Evolutionary conservation across 139 green algal species (phyloP).

Genomic region (Astrephomene gubernaculifera): DNA sequence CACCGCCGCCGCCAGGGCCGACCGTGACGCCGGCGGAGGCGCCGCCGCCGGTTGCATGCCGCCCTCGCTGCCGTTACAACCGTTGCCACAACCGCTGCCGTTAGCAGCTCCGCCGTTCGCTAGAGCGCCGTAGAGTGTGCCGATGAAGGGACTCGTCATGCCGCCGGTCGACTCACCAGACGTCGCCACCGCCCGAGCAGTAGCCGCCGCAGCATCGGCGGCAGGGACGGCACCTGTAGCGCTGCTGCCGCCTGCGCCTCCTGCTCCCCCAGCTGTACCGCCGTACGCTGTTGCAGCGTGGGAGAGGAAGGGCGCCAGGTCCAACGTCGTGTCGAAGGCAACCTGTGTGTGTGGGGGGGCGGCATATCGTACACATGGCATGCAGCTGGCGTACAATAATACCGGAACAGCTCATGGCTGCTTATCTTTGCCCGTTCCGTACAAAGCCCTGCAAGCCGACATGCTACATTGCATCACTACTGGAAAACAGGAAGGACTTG

Average conservation of each 20-base stretch:
- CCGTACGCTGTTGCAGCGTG: not conserved
- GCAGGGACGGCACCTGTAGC: not conserved
- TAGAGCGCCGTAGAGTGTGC: not conserved
- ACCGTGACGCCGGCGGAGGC: not conserved
- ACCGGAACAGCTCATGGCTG: too few relatives aligned
- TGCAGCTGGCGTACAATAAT: too few relatives aligned
- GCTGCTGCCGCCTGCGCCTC: not conserved
- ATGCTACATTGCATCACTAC: too few relatives aligned
- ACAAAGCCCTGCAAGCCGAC: too few relatives aligned
- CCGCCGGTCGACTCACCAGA: too few relatives aligned
- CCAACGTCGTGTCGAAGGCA: constrained; percentile 45
- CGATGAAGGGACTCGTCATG: not conserved
- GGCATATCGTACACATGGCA: too few relatives aligned
- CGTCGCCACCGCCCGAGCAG: too few relatives aligned
- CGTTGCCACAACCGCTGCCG: not conserved
- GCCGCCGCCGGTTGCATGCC: too few relatives aligned
- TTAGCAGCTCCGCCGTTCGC: not conserved
- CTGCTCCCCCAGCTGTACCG: not conserved
- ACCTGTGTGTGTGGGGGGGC: constrained; percentile 12
- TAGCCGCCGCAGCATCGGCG: not conserved
- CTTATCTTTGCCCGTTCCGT: too few relatives aligned
- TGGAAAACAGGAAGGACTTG: too few relatives aligned
- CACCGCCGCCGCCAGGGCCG: constrained; percentile 32
- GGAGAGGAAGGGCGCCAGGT: constrained; percentile 27
- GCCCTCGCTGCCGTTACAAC: not conserved